These are phyloP conservation scores for Pachyrhizus erosus DNA, from an alignment of 306 rosid genomes.

Conservation along the genomic window DNA sequence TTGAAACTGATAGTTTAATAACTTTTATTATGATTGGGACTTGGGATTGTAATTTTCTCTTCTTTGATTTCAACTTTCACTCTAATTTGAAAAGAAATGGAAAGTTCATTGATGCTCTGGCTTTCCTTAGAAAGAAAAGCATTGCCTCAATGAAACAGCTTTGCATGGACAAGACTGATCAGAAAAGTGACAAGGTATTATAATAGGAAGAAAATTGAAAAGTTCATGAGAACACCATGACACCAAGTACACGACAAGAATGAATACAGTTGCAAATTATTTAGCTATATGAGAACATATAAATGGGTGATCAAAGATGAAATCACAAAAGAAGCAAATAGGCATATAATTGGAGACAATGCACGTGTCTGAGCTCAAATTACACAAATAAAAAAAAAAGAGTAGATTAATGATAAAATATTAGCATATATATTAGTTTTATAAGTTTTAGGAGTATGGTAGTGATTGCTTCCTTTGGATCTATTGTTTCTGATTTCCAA, in stretches of 20 bases:
- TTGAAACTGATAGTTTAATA: too few relatives aligned
- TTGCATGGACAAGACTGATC: not conserved
- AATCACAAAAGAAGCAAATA: slow-evolving; percentile 5
- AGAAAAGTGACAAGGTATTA: not conserved
- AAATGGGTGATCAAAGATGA: slow-evolving; percentile 6
- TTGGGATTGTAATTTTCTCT: not conserved
- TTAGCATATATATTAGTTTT: not conserved
- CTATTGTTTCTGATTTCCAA: slow-evolving; percentile 22
- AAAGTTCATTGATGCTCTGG: not conserved
- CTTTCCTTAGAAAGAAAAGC: not conserved
- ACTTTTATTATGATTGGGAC: too few relatives aligned
- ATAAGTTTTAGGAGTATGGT: not conserved
- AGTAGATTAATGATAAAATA: not conserved
- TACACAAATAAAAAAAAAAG: not conserved
- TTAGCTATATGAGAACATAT: not conserved
- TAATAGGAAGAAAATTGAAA: not conserved
- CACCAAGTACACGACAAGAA: slow-evolving; percentile 10
- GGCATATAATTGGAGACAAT: slow-evolving; percentile 33
- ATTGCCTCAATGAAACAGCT: not conserved
- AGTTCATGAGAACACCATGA: not conserved
- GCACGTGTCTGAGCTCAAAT: slow-evolving; percentile 21
- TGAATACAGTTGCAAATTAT: not conserved
- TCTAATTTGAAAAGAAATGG: not conserved
- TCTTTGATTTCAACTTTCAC: not conserved
- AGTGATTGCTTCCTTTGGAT: slow-evolving; percentile 38